Evolutionary conservation across 352 stramenopile genomes (phyloP).

Genomic region (Phytopythium chamaehyphon): DNA sequence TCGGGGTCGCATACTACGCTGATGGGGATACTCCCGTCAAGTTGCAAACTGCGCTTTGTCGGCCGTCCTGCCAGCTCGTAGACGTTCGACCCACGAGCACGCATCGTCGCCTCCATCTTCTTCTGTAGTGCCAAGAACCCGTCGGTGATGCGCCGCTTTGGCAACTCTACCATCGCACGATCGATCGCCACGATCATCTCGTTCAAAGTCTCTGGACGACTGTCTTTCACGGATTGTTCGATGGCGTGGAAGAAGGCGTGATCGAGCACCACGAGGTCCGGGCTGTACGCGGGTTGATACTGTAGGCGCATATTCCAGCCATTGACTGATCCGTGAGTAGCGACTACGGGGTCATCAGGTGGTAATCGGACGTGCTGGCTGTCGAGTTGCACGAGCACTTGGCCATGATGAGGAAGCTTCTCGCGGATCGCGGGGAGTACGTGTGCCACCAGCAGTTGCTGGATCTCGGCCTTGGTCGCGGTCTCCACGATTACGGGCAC

Average conservation of each 20-base stretch:
- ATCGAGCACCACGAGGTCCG: constrained; percentile 31
- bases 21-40: constrained; percentile 28
- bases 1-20: constrained; percentile 30
- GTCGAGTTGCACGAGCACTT: constrained; percentile 31
- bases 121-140: constrained; percentile 28
- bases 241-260: constrained; percentile 29
- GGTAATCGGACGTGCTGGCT: constrained; percentile 34
- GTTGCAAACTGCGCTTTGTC: constrained; percentile 28
- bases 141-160: constrained; percentile 19
- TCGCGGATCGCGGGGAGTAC: constrained; percentile 35
- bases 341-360: constrained; percentile 25
- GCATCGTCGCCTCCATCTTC: constrained; percentile 34
- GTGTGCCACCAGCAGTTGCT: constrained; percentile 21
- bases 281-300: constrained; percentile 34
- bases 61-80: constrained; percentile 21
- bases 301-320: constrained; percentile 36
- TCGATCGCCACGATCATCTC: constrained; percentile 21
- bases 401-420: constrained; percentile 21
- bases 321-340: constrained; percentile 17
- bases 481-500: constrained; percentile 13
- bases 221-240: constrained; percentile 13
- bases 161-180: constrained; percentile 17
- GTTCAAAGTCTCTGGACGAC: constrained; percentile 11
- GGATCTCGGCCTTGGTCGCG: constrained; percentile 29
- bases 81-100: constrained; percentile 27